Percentiles rank a stretch among this genome's conserved stretches.
Evolutionary conservation across 352 stramenopile species (phyloP).

Genomic region (Phytophthora hybrid): DNA sequence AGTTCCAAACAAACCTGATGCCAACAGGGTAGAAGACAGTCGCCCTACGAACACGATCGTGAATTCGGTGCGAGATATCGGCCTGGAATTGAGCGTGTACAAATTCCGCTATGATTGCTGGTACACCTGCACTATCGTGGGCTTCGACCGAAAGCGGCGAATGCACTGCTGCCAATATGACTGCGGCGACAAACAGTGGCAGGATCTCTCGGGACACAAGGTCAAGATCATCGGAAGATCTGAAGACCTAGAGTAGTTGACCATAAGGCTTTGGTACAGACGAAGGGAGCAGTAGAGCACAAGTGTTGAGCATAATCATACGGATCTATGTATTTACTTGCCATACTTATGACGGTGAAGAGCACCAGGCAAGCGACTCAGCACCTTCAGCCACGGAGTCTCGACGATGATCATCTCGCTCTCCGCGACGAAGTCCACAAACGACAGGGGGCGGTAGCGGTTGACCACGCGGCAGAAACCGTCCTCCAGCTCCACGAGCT

Average conservation of each 20-base stretch:
- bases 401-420: constrained; percentile 86
- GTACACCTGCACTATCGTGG: constrained; percentile 82
- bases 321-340: constrained; percentile 69
- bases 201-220: constrained; percentile 62
- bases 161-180: constrained; percentile 87
- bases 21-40: constrained; percentile 4
- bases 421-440: constrained; percentile 80
- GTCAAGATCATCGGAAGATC: constrained; percentile 52
- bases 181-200: constrained; percentile 86
- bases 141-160: constrained; percentile 72
- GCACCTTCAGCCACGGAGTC: constrained; percentile 88
- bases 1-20: background rate
- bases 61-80: constrained; percentile 72
- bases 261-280: constrained; percentile 3
- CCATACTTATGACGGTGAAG: constrained; percentile 90
- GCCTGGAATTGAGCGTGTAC: constrained; percentile 68
- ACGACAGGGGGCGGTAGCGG: constrained; percentile 86
- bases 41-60: constrained; percentile 28
- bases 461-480: constrained; percentile 83
- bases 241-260: constrained; percentile 11
- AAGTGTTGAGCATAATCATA: constrained; percentile 30
- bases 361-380: constrained; percentile 79
- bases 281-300: background rate
- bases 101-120: constrained; percentile 86
- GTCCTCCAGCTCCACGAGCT: constrained; percentile 68